Conservation (phyloP, 805 yeast genomes). For the Monosporozyma aerobia region DNA sequence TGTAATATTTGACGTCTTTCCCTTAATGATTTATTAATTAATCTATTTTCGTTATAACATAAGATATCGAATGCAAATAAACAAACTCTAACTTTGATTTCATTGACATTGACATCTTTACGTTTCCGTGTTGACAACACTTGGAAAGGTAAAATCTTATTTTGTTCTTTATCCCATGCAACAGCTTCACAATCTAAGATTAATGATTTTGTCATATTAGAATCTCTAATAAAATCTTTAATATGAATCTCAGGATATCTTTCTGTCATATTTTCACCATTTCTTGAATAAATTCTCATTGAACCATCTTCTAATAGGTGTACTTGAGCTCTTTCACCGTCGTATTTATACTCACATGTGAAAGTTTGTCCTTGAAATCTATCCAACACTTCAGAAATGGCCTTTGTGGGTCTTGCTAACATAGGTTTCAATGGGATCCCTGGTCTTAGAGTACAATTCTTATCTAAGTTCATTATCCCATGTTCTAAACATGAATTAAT, state of each 20-base stretch:
- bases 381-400: conserved; percentile 85
- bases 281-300: conserved; percentile 78
- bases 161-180: conserved; percentile 78
- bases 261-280: conserved; percentile 94
- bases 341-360: conserved; percentile 95
- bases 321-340: conserved; percentile 95
- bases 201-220: conserved; percentile 40
- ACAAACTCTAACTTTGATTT: conserved; percentile 85
- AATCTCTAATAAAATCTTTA: conserved; percentile 42
- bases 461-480: conserved; percentile 59
- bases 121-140: conserved; percentile 87
- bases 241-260: conserved; percentile 87
- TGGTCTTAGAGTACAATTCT: conserved; percentile 69
- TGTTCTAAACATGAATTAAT: conserved; percentile 54
- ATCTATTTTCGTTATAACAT: conserved; percentile 61
- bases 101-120: conserved; percentile 80
- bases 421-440: conserved; percentile 95
- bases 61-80: conserved; percentile 85
- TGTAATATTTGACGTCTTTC: conserved; percentile 60
- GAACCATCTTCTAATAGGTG: conserved; percentile 61
- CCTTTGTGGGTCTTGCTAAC: conserved; percentile 96
- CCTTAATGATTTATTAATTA: conserved; percentile 55
- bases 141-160: conserved; percentile 89
- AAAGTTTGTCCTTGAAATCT: conserved; percentile 76
- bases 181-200: conserved; percentile 95